Conservation (phyloP, 106 monocot species). For the Dendrobium chrysotoxum region DNA sequence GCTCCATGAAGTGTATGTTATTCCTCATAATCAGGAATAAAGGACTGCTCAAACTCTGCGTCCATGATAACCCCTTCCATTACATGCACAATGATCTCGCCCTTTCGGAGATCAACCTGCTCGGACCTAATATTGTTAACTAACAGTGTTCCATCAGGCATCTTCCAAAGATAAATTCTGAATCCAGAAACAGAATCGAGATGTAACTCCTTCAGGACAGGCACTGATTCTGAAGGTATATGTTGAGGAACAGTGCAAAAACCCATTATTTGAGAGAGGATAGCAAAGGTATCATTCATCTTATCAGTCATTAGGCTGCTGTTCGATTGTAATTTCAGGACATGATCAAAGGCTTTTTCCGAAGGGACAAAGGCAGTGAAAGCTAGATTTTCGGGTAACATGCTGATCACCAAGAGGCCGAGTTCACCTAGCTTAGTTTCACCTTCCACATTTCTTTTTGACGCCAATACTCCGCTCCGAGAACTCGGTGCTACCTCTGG, state of each 20-base stretch:
- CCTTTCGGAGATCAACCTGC: constrained; percentile 37
- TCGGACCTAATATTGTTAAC: constrained; percentile 56
- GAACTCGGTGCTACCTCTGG: constrained; percentile 21
- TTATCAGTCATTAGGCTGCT: constrained; percentile 24
- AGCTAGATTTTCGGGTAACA: constrained; percentile 73
- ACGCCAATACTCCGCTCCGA: background rate
- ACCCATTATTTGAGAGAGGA: constrained; percentile 70
- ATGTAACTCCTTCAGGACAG: constrained; percentile 16
- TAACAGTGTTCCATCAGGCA: constrained; percentile 27
- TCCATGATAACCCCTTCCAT: constrained; percentile 86
- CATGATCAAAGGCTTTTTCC: constrained; percentile 32
- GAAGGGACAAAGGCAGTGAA: constrained; percentile 74
- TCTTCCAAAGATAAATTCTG: constrained; percentile 33
- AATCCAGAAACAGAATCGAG: constrained; percentile 76
- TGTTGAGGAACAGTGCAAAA: constrained; percentile 55
- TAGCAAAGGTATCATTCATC: constrained; percentile 46
- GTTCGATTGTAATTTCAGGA: constrained; percentile 30
- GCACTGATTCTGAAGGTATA: constrained; percentile 27
- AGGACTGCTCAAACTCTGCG: constrained; percentile 67
- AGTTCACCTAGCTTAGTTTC: constrained; percentile 28
- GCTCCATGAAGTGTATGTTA: background rate
- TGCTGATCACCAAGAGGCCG: constrained; percentile 55
- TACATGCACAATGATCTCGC: constrained; percentile 57
- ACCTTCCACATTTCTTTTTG: background rate
- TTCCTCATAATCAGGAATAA: constrained; percentile 35